A percentile compares a stretch with the other conserved stretches of the same genome.
Evolutionary conservation across 2,329 filamentous ascomycete species (phyloP).

Genomic region (Aotearoamyces nothofagi): DNA sequence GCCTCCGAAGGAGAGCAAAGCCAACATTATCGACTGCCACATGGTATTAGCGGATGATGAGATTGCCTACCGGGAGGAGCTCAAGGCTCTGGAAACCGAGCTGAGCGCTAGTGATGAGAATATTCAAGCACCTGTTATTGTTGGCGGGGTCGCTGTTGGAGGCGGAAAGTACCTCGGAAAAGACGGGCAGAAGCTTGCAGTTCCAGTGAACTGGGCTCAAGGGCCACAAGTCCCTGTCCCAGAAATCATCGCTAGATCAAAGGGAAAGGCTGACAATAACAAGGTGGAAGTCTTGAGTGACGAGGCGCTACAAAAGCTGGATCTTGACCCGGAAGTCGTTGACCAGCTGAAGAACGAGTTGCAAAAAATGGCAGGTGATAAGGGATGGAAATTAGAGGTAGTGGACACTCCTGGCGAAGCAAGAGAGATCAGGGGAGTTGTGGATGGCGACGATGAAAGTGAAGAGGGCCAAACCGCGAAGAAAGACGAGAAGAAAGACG

Average conservation of each 20-base stretch:
- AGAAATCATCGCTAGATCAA: conserved; percentile 11
- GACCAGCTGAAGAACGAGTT: conserved; percentile 55
- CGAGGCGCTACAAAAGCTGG: conserved; percentile 52
- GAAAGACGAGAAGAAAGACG: conserved; percentile 33
- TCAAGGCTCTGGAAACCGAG: conserved; percentile 21
- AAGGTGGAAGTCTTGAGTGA: conserved; percentile 31
- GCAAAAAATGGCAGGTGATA: conserved; percentile 50
- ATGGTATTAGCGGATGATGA: conserved; percentile 35
- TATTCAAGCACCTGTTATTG: not conserved
- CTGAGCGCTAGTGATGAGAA: not conserved
- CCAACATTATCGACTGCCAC: conserved; percentile 46
- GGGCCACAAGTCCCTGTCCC: not conserved
- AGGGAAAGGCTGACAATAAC: conserved; percentile 14
- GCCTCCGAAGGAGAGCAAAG: conserved; percentile 47
- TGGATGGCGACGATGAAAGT: conserved; percentile 41
- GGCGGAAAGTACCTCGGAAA: conserved; percentile 1
- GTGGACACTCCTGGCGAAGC: conserved; percentile 48
- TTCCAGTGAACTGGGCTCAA: not conserved
- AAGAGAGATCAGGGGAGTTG: conserved; percentile 53
- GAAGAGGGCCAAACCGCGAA: conserved; percentile 45
- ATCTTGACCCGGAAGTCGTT: conserved; percentile 41
- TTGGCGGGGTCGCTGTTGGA: conserved; percentile 1
- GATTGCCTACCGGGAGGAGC: conserved; percentile 17
- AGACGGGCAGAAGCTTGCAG: not conserved
- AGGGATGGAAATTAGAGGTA: conserved; percentile 69